Percentiles rank a stretch among this genome's conserved stretches.
phyloP scores from a whole-genome alignment of 106 monocot genomes.

The Phalaenopsis aphrodite region DNA sequence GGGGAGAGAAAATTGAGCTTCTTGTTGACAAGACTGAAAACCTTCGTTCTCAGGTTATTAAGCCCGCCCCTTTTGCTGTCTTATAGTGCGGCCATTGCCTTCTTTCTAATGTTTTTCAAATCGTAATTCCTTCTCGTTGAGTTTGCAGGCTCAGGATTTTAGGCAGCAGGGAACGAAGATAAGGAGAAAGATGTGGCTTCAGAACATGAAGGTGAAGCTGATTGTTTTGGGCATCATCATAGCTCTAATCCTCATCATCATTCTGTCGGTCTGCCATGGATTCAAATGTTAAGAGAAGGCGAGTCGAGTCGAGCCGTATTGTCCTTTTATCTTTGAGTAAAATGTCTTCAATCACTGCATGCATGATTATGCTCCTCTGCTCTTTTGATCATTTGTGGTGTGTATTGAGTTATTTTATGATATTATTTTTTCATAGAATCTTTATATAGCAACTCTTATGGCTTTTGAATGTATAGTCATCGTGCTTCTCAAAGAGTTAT shows the following conservation, averaged over 20 bases:
- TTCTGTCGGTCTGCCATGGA: conserved; percentile 58
- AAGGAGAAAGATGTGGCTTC: conserved; percentile 64
- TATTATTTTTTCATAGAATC: conserved; percentile 1
- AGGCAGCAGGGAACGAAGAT: conserved; percentile 49
- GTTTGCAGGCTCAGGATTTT: conserved; percentile 56
- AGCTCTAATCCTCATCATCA: conserved; percentile 53
- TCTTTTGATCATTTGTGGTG: not conserved
- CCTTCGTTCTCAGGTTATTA: conserved; percentile 20
- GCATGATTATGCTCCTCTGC: not conserved
- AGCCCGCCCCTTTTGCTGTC: not conserved
- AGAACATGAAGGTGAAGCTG: conserved; percentile 69
- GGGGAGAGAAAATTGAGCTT: conserved; percentile 22
- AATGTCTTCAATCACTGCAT: too few relatives aligned
- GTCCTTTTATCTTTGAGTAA: not conserved
- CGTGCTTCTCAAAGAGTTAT: not conserved
- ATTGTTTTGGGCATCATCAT: conserved; percentile 55
- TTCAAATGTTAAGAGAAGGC: conserved; percentile 32
- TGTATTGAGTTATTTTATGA: conserved; percentile 3
- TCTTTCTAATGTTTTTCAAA: too few relatives aligned
- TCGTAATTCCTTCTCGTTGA: not conserved
- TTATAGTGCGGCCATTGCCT: too few relatives aligned
- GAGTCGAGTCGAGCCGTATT: not conserved
- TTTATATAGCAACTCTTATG: not conserved
- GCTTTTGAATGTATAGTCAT: not conserved
- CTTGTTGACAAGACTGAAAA: conserved; percentile 25